Evolutionary conservation across 1,284 basidiomycete genomes (phyloP), one percentile per base, ranked within the genome.

Genomic region (Peniophora sp.): DNA sequence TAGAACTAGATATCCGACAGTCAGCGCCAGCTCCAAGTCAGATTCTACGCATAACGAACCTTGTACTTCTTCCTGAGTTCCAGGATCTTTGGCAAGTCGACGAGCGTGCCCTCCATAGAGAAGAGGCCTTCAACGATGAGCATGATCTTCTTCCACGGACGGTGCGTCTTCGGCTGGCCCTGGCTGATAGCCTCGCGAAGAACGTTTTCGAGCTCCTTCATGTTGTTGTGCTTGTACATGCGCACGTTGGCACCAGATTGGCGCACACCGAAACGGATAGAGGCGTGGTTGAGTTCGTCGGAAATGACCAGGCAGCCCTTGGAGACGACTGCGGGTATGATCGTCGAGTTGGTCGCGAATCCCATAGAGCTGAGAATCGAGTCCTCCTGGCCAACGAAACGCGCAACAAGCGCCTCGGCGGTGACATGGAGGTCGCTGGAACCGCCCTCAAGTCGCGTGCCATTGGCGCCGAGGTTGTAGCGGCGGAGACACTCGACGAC

Each of bases 131-230:
- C 96, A 34, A 99, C 93, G 52, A 98, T 83, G 47, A 99, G 60
- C 45, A 99, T 64, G 57, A 99, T 99, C 77, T 97, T 98, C 76
- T 97, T 97, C 96, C 96, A 99, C 2, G 96, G 97, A 15, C 96
- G 72, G 66, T 98, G 97, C 0, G 94, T 98, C 70, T 94, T 88
- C 2, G 96, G 94, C 68, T 98, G 96, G 23, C 96, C 96, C 68
- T 99, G 96, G 58, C 88, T 92, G 69, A 99, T 97, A 44, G 85
- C 87, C 69, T 99, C 97, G 44, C 87, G 78, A 57, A 99, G 71
- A 9, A 98, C 65, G 5, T 72, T 67, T 68, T 98, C 95, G 53
- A 99, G 73, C 47, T 77, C 81, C 47, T 77, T 67, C 86, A 98
- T 92, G 67, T 97, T 83, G 65, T 98, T 99, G 69, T 99, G 97